Percentiles rank a stretch among this genome's conserved stretches.
These are phyloP conservation scores for Mycena epipterygia DNA, from an alignment of 768 basidiomycete species.

Conservation along the genomic window DNA sequence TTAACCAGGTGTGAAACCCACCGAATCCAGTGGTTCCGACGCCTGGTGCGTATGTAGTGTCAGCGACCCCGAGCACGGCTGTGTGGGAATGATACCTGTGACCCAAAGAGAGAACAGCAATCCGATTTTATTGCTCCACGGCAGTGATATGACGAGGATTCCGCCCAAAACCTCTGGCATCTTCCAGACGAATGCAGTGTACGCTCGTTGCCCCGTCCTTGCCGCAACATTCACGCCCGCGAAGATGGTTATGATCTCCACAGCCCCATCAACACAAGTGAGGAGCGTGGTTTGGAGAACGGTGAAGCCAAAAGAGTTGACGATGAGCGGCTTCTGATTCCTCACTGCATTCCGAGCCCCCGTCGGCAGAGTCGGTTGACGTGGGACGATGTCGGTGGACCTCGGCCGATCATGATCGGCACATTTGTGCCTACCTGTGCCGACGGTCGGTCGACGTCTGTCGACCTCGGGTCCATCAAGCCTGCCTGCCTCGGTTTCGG, in stretches of 20 bases:
- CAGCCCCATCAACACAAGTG: conserved; percentile 72
- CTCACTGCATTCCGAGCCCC: too few species aligned
- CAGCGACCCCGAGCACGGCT: background rate
- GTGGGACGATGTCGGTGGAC: too few species aligned
- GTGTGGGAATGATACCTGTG: conserved; percentile 46
- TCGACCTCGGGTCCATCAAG: too few species aligned
- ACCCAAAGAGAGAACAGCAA: conserved; percentile 61
- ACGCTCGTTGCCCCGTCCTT: conserved; percentile 71
- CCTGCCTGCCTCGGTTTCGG: too few species aligned
- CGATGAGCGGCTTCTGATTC: conserved; percentile 76
- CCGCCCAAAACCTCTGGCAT: conserved; percentile 76
- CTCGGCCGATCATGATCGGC: too few species aligned
- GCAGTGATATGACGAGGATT: conserved; percentile 73
- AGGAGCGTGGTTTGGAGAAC: conserved; percentile 77
- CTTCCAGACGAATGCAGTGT: conserved; percentile 68
- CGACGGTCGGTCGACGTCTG: too few species aligned
- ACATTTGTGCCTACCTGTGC: too few species aligned
- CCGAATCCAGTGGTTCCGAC: conserved; percentile 70
- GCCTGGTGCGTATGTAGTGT: conserved; percentile 43
- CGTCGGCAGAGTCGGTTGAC: too few species aligned
- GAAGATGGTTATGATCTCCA: conserved; percentile 80
- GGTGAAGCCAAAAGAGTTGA: conserved; percentile 75
- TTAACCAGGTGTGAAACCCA: background rate
- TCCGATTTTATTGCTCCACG: conserved; percentile 76
- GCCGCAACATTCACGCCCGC: conserved; percentile 72